phyloP scores from a whole-genome alignment of 352 stramenopile species.

The Phytopythium chamaehyphon region DNA sequence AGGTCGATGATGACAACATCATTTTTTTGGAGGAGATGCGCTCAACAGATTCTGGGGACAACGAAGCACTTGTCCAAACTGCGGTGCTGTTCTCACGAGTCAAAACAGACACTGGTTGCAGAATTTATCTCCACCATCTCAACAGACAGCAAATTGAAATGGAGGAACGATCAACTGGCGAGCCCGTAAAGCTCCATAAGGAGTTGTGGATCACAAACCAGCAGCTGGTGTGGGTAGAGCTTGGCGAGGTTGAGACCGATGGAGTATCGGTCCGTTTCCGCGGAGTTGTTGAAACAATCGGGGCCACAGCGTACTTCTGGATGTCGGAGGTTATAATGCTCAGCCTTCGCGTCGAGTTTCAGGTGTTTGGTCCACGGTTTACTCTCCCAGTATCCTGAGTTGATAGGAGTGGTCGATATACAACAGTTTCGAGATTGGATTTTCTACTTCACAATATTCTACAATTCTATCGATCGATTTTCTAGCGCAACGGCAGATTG shows the following conservation, averaged over 20 bases:
- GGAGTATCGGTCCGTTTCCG: not conserved
- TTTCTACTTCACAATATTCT: no score
- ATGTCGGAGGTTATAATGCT: constrained; percentile 1
- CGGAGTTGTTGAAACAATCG: not conserved
- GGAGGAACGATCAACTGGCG: not conserved
- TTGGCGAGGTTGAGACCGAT: not conserved
- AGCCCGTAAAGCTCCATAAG: not conserved
- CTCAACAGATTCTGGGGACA: constrained; percentile 1
- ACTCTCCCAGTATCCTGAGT: constrained; percentile 1
- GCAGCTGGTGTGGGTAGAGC: constrained; percentile 3
- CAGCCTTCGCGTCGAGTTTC: not conserved
- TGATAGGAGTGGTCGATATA: no score
- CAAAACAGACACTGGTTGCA: not conserved
- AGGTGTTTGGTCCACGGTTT: not conserved
- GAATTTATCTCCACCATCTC: not conserved
- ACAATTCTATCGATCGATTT: no score
- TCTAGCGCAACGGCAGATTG: no score
- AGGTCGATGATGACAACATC: constrained; percentile 6
- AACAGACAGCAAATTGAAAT: not conserved
- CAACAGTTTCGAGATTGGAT: no score
- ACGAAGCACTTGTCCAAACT: not conserved
- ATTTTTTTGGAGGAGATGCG: constrained; percentile 5
- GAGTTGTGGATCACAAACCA: constrained; percentile 5
- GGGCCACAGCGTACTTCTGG: constrained; percentile 4
- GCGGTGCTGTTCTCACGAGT: constrained; percentile 3